Evolutionary conservation across 306 rosid species (phyloP).

Genomic region (Cicer chorassanicum): DNA sequence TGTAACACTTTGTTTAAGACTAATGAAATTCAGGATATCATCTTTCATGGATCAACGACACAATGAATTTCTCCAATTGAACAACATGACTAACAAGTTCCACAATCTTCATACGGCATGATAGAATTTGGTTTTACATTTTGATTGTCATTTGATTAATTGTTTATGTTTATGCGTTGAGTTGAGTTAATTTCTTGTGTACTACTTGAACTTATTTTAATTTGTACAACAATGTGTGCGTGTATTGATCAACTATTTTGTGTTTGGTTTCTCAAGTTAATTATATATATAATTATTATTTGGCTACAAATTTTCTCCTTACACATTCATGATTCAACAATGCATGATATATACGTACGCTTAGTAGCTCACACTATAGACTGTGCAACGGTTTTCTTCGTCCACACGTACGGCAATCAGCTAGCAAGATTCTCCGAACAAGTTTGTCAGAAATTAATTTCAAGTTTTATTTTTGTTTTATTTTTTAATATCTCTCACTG

Average conservation of each 20-base stretch:
- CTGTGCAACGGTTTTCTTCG: slow-evolving; percentile 13
- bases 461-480: not conserved
- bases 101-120: not conserved
- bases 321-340: not conserved
- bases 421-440: slow-evolving; percentile 28
- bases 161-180: slow-evolving; percentile 27
- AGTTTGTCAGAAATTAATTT: not conserved
- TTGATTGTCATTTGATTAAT: slow-evolving; percentile 43
- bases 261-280: slow-evolving; percentile 37
- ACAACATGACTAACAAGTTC: not conserved
- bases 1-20: not conserved
- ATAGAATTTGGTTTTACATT: slow-evolving; percentile 39
- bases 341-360: not conserved
- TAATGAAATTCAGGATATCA: not conserved
- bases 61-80: not conserved
- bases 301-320: slow-evolving; percentile 29
- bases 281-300: slow-evolving; percentile 11
- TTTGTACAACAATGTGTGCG: slow-evolving; percentile 51
- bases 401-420: slow-evolving; percentile 13
- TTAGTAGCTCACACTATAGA: slow-evolving; percentile 27
- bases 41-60: slow-evolving; percentile 3
- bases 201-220: slow-evolving; percentile 44
- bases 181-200: slow-evolving; percentile 42
- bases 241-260: slow-evolving; percentile 43
- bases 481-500: too few relatives aligned